Conservation (phyloP, 331 rosid genomes). For the Rhamnella rubrinervis region DNA sequence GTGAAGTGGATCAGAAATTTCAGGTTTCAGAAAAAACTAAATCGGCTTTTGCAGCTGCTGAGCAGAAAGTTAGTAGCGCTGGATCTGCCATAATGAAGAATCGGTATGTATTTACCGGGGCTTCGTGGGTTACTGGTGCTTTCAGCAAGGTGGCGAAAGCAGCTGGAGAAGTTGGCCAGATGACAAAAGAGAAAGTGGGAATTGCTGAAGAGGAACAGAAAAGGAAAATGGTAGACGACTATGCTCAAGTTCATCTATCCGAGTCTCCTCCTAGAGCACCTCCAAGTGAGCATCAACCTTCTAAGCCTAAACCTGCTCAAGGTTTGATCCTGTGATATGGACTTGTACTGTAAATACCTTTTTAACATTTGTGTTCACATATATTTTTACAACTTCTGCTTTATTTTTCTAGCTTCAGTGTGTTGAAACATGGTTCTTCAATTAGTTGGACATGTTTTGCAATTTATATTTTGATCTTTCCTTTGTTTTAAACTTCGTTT, state of each 20-base stretch:
- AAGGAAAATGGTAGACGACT: conserved; percentile 51
- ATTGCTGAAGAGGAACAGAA: conserved; percentile 61
- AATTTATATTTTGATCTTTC: no score
- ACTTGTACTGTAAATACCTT: conserved; percentile 39
- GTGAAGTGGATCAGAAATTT: conserved; percentile 90
- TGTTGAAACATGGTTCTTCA: no score
- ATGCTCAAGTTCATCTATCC: conserved; percentile 52
- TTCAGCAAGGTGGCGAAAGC: conserved; percentile 83
- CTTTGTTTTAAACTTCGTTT: no score
- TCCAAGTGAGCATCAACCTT: conserved; percentile 48
- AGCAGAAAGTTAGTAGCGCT: conserved; percentile 73
- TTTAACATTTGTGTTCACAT: conserved; percentile 32
- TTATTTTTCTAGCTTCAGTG: conserved; percentile 26
- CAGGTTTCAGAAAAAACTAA: conserved; percentile 97
- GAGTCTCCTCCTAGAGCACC: conserved; percentile 75
- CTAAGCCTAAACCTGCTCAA: conserved; percentile 77
- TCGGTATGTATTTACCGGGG: conserved; percentile 67
- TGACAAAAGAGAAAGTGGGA: conserved; percentile 73
- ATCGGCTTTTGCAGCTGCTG: conserved; percentile 90
- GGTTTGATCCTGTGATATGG: conserved; percentile 79
- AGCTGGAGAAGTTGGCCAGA: conserved; percentile 91
- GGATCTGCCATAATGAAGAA: conserved; percentile 97
- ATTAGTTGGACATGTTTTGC: no score
- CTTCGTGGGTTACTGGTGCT: conserved; percentile 92
- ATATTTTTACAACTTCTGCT: conserved; percentile 20